These are phyloP conservation scores for Galerina sulciceps DNA, from an alignment of 768 basidiomycete genomes.

Conservation along the genomic window DNA sequence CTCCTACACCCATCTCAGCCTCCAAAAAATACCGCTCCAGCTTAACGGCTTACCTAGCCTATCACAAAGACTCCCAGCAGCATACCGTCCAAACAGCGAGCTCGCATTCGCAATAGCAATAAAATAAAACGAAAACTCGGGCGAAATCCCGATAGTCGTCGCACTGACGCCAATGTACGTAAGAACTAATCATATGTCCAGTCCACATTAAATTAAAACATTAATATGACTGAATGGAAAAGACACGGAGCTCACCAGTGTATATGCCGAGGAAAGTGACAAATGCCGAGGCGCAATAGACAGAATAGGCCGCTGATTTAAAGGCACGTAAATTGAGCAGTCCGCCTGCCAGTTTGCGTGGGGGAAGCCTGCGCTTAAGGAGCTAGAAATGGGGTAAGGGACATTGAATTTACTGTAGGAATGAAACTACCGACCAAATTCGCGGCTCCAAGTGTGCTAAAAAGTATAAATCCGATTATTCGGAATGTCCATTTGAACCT, in stretches of 20 bases:
- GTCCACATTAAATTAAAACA: background rate
- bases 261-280: conserved; percentile 71
- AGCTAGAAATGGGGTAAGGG: conserved; percentile 27
- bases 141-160: conserved; percentile 47
- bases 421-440: conserved; percentile 46
- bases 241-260: conserved; percentile 44
- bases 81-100: conserved; percentile 64
- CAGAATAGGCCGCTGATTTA: conserved; percentile 52
- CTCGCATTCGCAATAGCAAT: conserved; percentile 71
- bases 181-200: conserved; percentile 43
- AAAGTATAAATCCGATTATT: conserved; percentile 65
- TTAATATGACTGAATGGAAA: background rate
- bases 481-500: conserved; percentile 85
- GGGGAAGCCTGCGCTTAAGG: conserved; percentile 57
- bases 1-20: conserved; percentile 41
- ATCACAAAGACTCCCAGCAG: conserved; percentile 59
- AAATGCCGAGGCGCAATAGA: conserved; percentile 63
- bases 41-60: conserved; percentile 44
- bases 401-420: background rate
- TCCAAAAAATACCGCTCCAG: background rate
- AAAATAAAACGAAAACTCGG: conserved; percentile 63
- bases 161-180: conserved; percentile 72
- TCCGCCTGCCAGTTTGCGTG: conserved; percentile 55
- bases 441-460: conserved; percentile 52
- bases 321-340: conserved; percentile 60